These are phyloP conservation scores for Cyclotella cryptica DNA, from an alignment of 108 stramenopile species.

Conservation along the genomic window DNA sequence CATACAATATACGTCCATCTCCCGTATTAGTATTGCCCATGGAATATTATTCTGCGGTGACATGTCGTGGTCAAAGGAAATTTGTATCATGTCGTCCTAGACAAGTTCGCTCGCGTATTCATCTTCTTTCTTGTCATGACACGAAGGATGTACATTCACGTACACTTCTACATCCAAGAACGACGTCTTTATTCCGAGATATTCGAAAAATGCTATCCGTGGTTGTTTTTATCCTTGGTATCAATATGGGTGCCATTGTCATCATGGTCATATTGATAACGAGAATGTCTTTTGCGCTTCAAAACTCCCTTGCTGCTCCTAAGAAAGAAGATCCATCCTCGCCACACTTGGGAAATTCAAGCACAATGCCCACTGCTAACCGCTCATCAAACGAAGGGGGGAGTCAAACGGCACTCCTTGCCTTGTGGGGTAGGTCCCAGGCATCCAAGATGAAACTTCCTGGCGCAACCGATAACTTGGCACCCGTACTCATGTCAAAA, in stretches of 20 bases:
- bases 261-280: background rate
- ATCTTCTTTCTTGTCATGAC: no score
- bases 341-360: background rate
- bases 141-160: no score
- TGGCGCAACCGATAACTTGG: background rate
- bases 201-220: background rate
- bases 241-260: background rate
- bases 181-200: background rate
- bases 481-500: background rate
- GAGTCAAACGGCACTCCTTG: constrained; percentile 14
- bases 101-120: no score
- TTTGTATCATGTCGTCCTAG: no score
- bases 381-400: constrained; percentile 5
- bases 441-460: background rate
- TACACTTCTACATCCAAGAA: no score
- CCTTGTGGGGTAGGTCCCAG: constrained; percentile 7
- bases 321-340: background rate
- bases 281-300: background rate
- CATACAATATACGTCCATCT: no score
- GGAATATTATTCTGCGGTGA: no score
- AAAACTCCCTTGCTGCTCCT: background rate
- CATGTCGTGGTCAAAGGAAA: no score
- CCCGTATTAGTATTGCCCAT: no score
- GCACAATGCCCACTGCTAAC: background rate
- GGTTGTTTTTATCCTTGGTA: background rate